These are phyloP conservation scores for Amphichorda felina DNA, from an alignment of 2,329 filamentous ascomycete species.

Conservation along the genomic window DNA sequence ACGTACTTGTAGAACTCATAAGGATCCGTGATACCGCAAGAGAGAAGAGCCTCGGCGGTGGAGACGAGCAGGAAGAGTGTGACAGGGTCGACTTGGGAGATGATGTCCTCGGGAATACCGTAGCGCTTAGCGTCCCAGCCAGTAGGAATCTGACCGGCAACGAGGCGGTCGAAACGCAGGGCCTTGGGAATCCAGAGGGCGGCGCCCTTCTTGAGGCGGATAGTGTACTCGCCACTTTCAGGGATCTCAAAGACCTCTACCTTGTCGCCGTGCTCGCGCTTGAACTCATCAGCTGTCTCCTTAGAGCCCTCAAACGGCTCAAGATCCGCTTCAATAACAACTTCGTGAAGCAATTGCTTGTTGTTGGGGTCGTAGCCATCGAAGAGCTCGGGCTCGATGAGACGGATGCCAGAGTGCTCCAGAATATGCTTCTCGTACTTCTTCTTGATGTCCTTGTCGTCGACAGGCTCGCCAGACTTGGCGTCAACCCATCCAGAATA, in stretches of 20 bases:
- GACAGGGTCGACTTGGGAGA: slow-evolving; percentile 92
- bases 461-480: slow-evolving; percentile 89
- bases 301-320: slow-evolving; percentile 96
- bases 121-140: slow-evolving; percentile 97
- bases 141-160: slow-evolving; percentile 92
- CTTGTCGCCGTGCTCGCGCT: slow-evolving; percentile 92
- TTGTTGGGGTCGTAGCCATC: slow-evolving; percentile 95
- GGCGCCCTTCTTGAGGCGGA: slow-evolving; percentile 91
- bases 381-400: slow-evolving; percentile 96
- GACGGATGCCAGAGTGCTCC: slow-evolving; percentile 91
- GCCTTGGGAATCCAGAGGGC: slow-evolving; percentile 94
- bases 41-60: slow-evolving; percentile 81
- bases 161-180: slow-evolving; percentile 89
- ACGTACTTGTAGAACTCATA: slow-evolving; percentile 99
- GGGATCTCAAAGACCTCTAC: slow-evolving; percentile 94
- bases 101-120: slow-evolving; percentile 94
- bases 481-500: slow-evolving; percentile 96
- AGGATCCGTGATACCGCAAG: slow-evolving; percentile 92
- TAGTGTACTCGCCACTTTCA: slow-evolving; percentile 86
- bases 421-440: slow-evolving; percentile 97
- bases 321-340: slow-evolving; percentile 93
- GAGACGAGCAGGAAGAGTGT: slow-evolving; percentile 92
- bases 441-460: slow-evolving; percentile 93
- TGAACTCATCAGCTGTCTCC: slow-evolving; percentile 95
- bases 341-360: slow-evolving; percentile 96